Base-by-base conservation (phyloP, 148 eudicot species). In the Nyssa sinensis region DNA sequence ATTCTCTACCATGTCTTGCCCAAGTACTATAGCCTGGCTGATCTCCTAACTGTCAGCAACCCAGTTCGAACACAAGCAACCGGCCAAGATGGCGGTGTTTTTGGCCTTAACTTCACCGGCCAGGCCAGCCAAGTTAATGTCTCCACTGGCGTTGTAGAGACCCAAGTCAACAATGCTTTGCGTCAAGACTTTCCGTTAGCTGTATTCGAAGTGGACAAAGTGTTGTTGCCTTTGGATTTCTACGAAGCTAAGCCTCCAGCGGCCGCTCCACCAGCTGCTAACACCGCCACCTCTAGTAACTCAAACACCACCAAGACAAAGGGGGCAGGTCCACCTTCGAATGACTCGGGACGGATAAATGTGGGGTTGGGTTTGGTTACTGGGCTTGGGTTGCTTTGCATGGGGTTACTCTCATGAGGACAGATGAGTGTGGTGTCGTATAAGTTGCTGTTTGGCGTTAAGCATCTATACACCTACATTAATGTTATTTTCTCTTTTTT, bases 41-140 rank as follows among this genome's bases (percentile, higher is more conserved):
- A 73, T 27, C 82, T 94, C 58, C 57, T 71, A n/a, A 90, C 97
- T 0, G 87, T 84, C 3, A 87, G 89, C 74, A 91, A 94, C 82
- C 98, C 98, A 7, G 85, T 90, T 0, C 65, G 74, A 23, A 94
- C 98, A 49, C 95, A 89, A 30, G 97, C 91, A 19, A 76, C 84
- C 14, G 94, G 92, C 6, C 73, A 83, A 27, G 80, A 85, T 11
- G 85, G 87, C 2, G 72, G 80, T 0, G 69, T 51, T 5, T 91
- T 82, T 69, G 89, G 83, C 12, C 82, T 91, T 0, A 75, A 74
- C 62, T 79, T 89, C 61, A 81, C 81, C 2, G 80, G 85, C 0
- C 25, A 78, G 62, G 84, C 77, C 13, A 85, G 85, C 23, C 84
- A 86, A 70, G 84, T 89, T 1, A 93, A 89, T 68, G 93, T 93